Evolutionary conservation across 2,329 filamentous ascomycete genomes (phyloP).

Genomic region (Cladophialophora yegresii): DNA sequence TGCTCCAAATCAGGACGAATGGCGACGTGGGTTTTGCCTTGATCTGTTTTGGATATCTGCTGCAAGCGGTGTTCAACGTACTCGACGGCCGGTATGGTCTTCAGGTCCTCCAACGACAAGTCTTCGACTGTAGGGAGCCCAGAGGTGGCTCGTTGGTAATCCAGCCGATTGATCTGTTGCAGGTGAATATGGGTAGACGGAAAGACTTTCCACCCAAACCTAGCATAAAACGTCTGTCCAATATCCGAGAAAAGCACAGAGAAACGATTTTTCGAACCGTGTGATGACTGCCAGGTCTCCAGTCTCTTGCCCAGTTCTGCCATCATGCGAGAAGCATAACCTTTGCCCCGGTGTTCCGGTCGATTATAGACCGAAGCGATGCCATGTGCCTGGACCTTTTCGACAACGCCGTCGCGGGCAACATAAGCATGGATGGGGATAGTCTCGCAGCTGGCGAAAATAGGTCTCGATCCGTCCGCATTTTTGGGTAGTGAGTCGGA

Average conservation of each 20-base stretch:
- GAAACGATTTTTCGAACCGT: slow-evolving; percentile 57
- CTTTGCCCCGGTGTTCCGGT: slow-evolving; percentile 65
- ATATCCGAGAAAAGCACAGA: slow-evolving; percentile 86
- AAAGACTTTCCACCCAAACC: slow-evolving; percentile 74
- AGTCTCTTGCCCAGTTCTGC: slow-evolving; percentile 61
- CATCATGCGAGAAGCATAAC: slow-evolving; percentile 79
- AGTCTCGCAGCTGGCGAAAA: slow-evolving; percentile 63
- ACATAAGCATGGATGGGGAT: slow-evolving; percentile 51
- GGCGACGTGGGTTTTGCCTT: slow-evolving; percentile 60
- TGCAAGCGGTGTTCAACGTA: slow-evolving; percentile 60
- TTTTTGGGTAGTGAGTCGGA: slow-evolving; percentile 45
- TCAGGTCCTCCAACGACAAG: slow-evolving; percentile 43
- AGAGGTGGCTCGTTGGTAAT: slow-evolving; percentile 32
- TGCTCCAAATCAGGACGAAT: slow-evolving; percentile 68
- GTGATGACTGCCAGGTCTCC: slow-evolving; percentile 54
- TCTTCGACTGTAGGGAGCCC: slow-evolving; percentile 40
- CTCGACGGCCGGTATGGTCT: slow-evolving; percentile 61
- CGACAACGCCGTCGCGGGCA: slow-evolving; percentile 47
- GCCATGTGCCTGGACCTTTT: slow-evolving; percentile 65
- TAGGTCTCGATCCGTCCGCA: slow-evolving; percentile 46
- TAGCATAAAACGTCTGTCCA: slow-evolving; percentile 77
- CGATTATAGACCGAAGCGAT: slow-evolving; percentile 79
- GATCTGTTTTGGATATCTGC: slow-evolving; percentile 44
- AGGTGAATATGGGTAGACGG: slow-evolving; percentile 72
- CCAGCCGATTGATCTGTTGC: slow-evolving; percentile 42